These are phyloP conservation scores for Mortierella antarctica DNA, from an alignment of 192 early-diverging fungal species.

Conservation along the genomic window DNA sequence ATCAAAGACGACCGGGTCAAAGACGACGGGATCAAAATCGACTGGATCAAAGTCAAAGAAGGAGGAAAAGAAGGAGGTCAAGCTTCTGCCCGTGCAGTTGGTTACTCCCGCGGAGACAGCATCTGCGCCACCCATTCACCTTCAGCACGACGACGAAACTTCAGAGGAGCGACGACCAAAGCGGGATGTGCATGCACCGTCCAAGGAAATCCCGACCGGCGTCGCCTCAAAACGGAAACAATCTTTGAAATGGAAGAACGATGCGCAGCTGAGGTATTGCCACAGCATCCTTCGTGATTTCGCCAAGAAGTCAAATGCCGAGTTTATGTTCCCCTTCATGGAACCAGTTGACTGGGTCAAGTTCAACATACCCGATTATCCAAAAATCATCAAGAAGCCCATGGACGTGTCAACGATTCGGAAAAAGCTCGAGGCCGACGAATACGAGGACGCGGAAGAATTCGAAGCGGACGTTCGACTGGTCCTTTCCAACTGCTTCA, in stretches of 20 bases:
- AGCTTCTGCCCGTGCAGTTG: constrained; percentile 22
- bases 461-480: constrained; percentile 76
- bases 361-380: constrained; percentile 90
- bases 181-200: constrained; percentile 73
- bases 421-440: constrained; percentile 66
- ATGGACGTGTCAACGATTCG: constrained; percentile 84
- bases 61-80: constrained; percentile 37
- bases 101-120: constrained; percentile 21
- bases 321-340: constrained; percentile 78
- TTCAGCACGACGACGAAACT: background rate
- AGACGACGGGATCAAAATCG: background rate
- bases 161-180: constrained; percentile 70
- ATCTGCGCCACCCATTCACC: background rate
- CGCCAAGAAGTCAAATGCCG: constrained; percentile 72
- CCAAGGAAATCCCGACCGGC: constrained; percentile 40
- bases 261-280: constrained; percentile 74
- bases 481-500: constrained; percentile 82
- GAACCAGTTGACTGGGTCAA: constrained; percentile 88
- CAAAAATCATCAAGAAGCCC: constrained; percentile 78
- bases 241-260: constrained; percentile 51
- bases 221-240: constrained; percentile 21
- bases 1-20: no score
- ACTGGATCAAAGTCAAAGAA: constrained; percentile 32
- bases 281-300: constrained; percentile 71
- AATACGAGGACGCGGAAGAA: constrained; percentile 68